A percentile compares a stretch with the other conserved stretches of the same genome.
phyloP scores from a whole-genome alignment of 192 early-diverging fungal species.

The Glomus cerebriforme region DNA sequence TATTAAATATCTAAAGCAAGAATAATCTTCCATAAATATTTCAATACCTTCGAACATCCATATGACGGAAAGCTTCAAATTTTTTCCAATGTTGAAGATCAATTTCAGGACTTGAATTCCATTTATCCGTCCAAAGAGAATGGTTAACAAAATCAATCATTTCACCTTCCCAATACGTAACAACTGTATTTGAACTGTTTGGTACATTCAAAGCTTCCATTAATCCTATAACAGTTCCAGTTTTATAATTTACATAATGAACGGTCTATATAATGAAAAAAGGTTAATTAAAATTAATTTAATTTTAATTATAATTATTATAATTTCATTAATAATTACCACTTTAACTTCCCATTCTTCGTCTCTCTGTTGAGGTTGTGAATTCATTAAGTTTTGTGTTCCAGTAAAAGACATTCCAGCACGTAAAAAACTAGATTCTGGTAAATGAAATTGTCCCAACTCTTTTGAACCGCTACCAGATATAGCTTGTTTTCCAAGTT shows the following conservation, averaged over 20 bases:
- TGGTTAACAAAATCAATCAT: conserved; percentile 65
- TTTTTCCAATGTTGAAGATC: conserved; percentile 51
- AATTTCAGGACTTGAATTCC: conserved; percentile 45
- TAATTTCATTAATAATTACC: conserved; percentile 26
- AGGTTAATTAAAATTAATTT: background rate
- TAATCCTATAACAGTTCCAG: conserved; percentile 47
- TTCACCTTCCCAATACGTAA: conserved; percentile 69
- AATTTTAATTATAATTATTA: background rate
- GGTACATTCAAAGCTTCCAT: conserved; percentile 66
- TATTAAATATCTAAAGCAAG: background rate
- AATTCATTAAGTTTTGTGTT: conserved; percentile 41
- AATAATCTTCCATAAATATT: background rate
- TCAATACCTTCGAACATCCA: conserved; percentile 33
- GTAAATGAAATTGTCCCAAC: conserved; percentile 24
- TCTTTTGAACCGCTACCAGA: conserved; percentile 7
- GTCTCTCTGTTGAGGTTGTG: conserved; percentile 26
- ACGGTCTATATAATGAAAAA: conserved; percentile 36
- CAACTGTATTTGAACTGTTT: conserved; percentile 46
- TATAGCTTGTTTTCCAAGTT: background rate
- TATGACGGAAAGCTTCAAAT: conserved; percentile 41
- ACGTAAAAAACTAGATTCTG: conserved; percentile 43
- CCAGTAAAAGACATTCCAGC: conserved; percentile 44
- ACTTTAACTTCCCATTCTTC: conserved; percentile 52
- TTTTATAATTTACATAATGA: conserved; percentile 42
- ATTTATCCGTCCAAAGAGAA: conserved; percentile 58